These are phyloP conservation scores for Fraxinus excelsior DNA, from an alignment of 257 asterid species.

Conservation along the genomic window DNA sequence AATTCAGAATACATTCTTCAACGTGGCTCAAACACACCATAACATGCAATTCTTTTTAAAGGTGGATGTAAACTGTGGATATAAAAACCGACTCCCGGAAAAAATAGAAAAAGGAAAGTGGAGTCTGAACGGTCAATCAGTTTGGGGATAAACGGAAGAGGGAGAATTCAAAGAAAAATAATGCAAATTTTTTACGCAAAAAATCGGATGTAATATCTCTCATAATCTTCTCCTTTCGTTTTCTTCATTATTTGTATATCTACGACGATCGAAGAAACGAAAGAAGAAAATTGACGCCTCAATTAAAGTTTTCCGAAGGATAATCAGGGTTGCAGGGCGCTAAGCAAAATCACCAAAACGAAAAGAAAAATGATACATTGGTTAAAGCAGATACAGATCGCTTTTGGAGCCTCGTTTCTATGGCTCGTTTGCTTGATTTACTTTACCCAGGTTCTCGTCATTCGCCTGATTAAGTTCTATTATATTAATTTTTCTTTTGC, in stretches of 20 bases:
- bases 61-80: too few species aligned
- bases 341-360: background rate
- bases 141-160: background rate
- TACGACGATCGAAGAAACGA: background rate
- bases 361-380: slow-evolving; percentile 56
- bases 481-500: too few species aligned
- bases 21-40: too few species aligned
- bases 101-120: too few species aligned
- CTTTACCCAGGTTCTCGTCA: slow-evolving; percentile 78
- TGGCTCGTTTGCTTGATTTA: slow-evolving; percentile 96
- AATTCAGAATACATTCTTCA: too few species aligned
- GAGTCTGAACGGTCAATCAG: background rate
- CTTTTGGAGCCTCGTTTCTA: slow-evolving; percentile 81
- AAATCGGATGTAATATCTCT: background rate
- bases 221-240: background rate
- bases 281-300: background rate
- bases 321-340: slow-evolving; percentile 26
- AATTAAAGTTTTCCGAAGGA: background rate
- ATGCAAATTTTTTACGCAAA: background rate
- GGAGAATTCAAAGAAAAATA: background rate
- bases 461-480: background rate
- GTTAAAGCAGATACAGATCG: slow-evolving; percentile 66
- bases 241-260: background rate
- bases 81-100: too few species aligned
- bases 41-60: too few species aligned